Evolutionary conservation across 129 eudicot genomes (phyloP), one percentile per base, ranked within the genome.

Genomic region (Erigeron canadensis): DNA sequence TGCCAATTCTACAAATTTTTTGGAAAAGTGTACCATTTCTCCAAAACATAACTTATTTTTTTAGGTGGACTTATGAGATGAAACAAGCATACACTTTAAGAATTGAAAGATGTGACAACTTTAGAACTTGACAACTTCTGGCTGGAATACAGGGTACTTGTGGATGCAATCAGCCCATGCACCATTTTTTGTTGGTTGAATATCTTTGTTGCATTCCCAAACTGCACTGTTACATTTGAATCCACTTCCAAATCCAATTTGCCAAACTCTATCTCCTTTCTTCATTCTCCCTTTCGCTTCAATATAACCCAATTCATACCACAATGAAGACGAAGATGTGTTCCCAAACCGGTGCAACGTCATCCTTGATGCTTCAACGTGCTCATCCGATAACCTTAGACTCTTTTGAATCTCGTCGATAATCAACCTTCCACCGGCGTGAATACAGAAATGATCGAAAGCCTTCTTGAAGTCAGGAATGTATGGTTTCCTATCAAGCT

Each of bases 161-260:
- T 60, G 65, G 41, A 60, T 60, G 44, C 65, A 60, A 34, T 60
- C 65, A 60, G 65, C 65, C 65, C 65, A 60, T 34, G 65, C 65
- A 34, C 65, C 38, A 60, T 5, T 0, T 60, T 60, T 60, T 60
- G 44, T 10, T 5, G 38, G 1, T 60, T 60, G 19, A 15, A 60
- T 12, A 60, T 34, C 44, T 34, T 37, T 60, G 34, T 12, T 34
- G 28, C 65, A 60, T 60, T 60, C 65, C 65, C 65, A 60, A 34
- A 60, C 65, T 23, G 18, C 65, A 34, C 65, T 60, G n/a, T 60
- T 60, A 37, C 65, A 60, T 60, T 60, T 60, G 41, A 60, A 60
- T 17, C 65, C 65, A 22, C 65, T 60, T 5, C 65, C 65, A 34
- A 60, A 13, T 9, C 65, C 65, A 28, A 60, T 60, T 60, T 60